These are phyloP conservation scores for Sporopachydermia lactativora DNA, from an alignment of 805 yeast species.

Conservation along the genomic window DNA sequence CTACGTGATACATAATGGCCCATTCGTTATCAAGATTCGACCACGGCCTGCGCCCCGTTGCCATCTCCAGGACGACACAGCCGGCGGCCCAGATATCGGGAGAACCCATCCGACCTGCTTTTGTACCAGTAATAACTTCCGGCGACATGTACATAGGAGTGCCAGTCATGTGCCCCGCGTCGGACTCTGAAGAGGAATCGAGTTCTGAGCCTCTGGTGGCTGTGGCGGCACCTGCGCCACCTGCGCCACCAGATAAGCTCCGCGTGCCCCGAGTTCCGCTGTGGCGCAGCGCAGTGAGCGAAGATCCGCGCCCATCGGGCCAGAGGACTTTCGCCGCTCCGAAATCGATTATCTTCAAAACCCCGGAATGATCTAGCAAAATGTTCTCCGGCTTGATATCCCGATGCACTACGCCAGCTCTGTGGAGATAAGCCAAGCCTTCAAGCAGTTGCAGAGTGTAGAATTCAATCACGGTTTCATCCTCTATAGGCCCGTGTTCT, in stretches of 20 bases:
- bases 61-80: conserved; percentile 92
- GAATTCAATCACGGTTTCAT: conserved; percentile 82
- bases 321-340: conserved; percentile 80
- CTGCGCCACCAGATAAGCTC: conserved; percentile 10
- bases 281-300: conserved; percentile 36
- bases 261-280: conserved; percentile 21
- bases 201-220: conserved; percentile 8
- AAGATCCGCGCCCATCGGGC: background rate
- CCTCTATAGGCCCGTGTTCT: conserved; percentile 89
- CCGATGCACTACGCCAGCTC: conserved; percentile 89
- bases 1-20: conserved; percentile 98
- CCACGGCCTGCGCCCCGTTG: conserved; percentile 95
- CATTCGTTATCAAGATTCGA: conserved; percentile 90
- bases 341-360: conserved; percentile 90
- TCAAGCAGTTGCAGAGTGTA: conserved; percentile 88
- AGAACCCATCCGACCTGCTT: conserved; percentile 45
- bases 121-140: conserved; percentile 76
- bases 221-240: conserved; percentile 8
- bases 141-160: conserved; percentile 99
- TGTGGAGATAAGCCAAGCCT: conserved; percentile 89
- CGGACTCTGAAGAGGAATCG: conserved; percentile 13
- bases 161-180: conserved; percentile 52
- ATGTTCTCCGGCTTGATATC: conserved; percentile 95
- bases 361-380: conserved; percentile 79
- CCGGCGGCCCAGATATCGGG: conserved; percentile 95